A percentile compares a stretch with the other conserved stretches of the same genome.
phyloP scores from a whole-genome alignment of 176 grass and related monocot species.

The Carex cristatella region DNA sequence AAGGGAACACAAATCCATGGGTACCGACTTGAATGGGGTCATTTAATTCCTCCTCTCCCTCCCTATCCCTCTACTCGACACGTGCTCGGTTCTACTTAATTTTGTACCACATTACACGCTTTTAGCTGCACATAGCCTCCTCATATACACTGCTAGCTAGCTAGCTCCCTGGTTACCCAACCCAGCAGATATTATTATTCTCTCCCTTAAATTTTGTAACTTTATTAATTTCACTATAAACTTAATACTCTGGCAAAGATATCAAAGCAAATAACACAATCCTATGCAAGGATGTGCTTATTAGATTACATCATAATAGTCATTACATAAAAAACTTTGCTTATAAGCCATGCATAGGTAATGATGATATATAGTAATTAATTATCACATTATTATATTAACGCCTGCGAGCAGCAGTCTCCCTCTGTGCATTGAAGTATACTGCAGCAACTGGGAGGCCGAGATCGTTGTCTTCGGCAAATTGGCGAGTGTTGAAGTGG shows the following conservation, averaged over 20 bases:
- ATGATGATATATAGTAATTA: neutral
- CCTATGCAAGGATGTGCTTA: constrained; percentile 7
- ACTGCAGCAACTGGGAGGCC: constrained; percentile 63
- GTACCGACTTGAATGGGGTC: constrained; percentile 14
- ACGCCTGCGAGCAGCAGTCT: constrained; percentile 80
- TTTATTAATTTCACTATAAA: constrained; percentile 2
- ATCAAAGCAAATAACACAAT: neutral
- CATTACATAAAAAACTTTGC: neutral
- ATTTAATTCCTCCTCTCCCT: neutral
- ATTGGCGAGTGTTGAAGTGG: constrained; percentile 65
- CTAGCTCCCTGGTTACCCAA: neutral
- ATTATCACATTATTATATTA: constrained; percentile 21
- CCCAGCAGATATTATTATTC: neutral
- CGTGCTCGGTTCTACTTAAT: neutral
- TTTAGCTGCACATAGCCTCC: neutral
- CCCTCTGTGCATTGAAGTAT: constrained; percentile 78
- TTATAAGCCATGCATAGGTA: neutral
- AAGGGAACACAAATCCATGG: constrained; percentile 17
- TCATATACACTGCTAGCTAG: neutral
- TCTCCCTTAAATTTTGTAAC: neutral
- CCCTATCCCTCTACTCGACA: constrained; percentile 33
- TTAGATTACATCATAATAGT: constrained; percentile 21
- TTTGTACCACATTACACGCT: constrained; percentile 25
- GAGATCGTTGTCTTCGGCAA: constrained; percentile 63
- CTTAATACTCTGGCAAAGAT: neutral